Percentiles rank a stretch among this genome's conserved stretches.
phyloP scores from a whole-genome alignment of 2,329 filamentous ascomycete genomes.

The Calonectria honghensis region DNA sequence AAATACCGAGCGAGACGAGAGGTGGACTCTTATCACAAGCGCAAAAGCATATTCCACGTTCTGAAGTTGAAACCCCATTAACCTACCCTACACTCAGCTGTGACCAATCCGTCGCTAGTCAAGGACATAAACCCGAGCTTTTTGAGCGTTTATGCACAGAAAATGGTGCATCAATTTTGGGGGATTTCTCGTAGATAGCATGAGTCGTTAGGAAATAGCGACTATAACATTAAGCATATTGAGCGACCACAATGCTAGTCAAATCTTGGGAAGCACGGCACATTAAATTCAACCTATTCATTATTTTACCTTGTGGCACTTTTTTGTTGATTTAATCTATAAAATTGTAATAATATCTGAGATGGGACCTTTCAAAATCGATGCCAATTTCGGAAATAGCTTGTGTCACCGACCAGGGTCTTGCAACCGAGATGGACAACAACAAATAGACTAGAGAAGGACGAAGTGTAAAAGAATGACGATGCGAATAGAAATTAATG shows the following conservation, averaged over 20 bases:
- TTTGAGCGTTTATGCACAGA: no score
- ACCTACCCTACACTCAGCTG: neutral
- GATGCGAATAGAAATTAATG: conserved; percentile 2
- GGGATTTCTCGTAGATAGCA: no score
- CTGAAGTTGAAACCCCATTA: neutral
- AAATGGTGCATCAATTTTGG: no score
- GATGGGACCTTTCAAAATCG: neutral
- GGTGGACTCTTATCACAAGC: neutral
- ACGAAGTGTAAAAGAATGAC: neutral
- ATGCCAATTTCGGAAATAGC: neutral
- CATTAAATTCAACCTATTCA: neutral
- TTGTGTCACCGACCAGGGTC: neutral
- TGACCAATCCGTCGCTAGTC: neutral
- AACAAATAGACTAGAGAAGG: neutral
- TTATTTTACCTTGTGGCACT: neutral
- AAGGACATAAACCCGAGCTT: neutral
- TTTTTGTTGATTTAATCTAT: neutral
- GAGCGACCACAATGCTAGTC: neutral
- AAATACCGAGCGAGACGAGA: neutral
- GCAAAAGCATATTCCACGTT: neutral
- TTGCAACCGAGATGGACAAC: neutral
- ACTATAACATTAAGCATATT: neutral
- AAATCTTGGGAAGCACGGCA: no score
- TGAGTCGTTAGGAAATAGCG: no score
- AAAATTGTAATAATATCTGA: neutral